Evolutionary conservation across 169 alveolate species (phyloP).

Genomic region (Cryptosporidium xiaoi): DNA sequence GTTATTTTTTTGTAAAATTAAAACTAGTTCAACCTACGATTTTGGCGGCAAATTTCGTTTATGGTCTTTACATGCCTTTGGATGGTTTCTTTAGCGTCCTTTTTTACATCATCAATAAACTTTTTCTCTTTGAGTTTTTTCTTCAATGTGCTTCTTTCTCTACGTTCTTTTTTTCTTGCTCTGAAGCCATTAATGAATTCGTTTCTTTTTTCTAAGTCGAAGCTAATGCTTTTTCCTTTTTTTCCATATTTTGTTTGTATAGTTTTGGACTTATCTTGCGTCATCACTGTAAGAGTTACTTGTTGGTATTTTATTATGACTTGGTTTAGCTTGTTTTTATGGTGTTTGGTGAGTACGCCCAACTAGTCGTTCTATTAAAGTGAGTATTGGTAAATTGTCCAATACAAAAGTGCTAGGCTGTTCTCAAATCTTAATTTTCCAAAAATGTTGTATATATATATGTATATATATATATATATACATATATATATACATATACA

Average conservation of each 20-base stretch:
- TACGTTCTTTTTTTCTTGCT: constrained; percentile 39
- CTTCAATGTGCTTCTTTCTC: constrained; percentile 9
- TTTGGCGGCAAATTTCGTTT: background rate
- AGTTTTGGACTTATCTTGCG: background rate
- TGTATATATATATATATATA: no score
- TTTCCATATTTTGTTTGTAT: constrained; percentile 30
- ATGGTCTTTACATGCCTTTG: constrained; percentile 25
- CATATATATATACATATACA: no score
- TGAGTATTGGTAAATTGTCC: no score
- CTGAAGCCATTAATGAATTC: constrained; percentile 36
- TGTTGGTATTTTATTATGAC: background rate
- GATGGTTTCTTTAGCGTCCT: constrained; percentile 54
- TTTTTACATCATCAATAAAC: constrained; percentile 33
- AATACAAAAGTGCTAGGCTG: no score
- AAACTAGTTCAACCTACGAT: constrained; percentile 20
- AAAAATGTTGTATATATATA: no score
- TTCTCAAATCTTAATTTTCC: no score
- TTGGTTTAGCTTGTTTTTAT: background rate
- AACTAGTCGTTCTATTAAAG: no score
- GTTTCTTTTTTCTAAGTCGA: constrained; percentile 22
- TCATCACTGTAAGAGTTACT: background rate
- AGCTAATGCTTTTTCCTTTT: constrained; percentile 34
- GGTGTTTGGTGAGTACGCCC: no score
- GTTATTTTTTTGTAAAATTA: background rate
- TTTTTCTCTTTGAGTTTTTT: constrained; percentile 44